Conservation (phyloP, 371 early-diverging fungal genomes). For the Entomophthora muscae region DNA sequence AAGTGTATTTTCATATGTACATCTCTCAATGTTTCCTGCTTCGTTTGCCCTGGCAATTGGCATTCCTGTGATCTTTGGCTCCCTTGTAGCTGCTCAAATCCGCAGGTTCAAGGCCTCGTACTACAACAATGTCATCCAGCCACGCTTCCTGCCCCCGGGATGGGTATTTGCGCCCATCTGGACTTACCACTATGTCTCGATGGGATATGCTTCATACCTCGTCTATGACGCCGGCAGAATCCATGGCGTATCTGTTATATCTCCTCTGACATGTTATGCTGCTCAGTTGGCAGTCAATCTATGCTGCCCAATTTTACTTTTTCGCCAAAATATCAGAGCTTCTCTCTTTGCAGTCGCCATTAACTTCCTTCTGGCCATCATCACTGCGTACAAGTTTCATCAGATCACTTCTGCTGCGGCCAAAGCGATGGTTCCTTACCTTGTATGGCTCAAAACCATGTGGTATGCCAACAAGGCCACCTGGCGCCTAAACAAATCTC, state of each 20-base stretch:
- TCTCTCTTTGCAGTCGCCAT: not conserved
- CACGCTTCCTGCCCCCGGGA: not conserved
- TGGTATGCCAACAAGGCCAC: conserved; percentile 1
- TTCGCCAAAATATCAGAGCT: not conserved
- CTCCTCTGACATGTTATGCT: not conserved
- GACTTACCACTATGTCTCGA: not conserved
- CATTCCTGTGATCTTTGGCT: not conserved
- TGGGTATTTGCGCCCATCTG: not conserved
- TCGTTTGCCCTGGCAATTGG: too few relatives aligned
- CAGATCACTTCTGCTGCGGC: not conserved
- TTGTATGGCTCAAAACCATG: not conserved
- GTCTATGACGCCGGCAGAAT: not conserved
- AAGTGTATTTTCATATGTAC: too few relatives aligned
- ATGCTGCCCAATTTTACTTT: not conserved
- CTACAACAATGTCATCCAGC: not conserved
- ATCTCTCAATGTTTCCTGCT: too few relatives aligned
- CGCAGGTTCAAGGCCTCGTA: not conserved
- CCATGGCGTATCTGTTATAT: not conserved
- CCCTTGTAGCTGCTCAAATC: not conserved
- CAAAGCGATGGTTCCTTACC: not conserved
- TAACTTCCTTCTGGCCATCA: not conserved
- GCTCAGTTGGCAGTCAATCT: not conserved
- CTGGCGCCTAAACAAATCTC: conserved; percentile 5
- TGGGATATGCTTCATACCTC: conserved; percentile 1
- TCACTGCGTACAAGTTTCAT: conserved; percentile 3